Percentiles rank a stretch among this genome's conserved stretches.
phyloP scores from a whole-genome alignment of 352 stramenopile genomes.

The Pythium myriotylum region DNA sequence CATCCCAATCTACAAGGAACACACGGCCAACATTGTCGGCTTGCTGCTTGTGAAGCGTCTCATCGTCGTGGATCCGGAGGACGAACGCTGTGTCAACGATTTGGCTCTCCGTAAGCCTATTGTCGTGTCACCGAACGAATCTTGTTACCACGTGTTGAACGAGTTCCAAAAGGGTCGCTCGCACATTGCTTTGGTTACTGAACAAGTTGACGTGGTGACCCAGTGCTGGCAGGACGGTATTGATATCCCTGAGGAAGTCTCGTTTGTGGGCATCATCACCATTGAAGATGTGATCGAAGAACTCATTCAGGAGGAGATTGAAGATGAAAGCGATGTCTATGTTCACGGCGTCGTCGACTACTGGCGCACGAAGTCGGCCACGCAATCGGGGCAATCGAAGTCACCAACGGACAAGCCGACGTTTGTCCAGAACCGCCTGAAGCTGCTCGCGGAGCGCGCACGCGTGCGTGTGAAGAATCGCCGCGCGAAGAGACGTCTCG shows the following conservation, averaged over 20 bases:
- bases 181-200: constrained; percentile 84
- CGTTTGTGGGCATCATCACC: constrained; percentile 91
- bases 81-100: constrained; percentile 65
- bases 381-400: neutral
- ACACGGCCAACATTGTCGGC: constrained; percentile 79
- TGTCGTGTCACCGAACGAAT: constrained; percentile 78
- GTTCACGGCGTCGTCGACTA: constrained; percentile 61
- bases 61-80: constrained; percentile 88
- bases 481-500: constrained; percentile 7
- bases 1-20: constrained; percentile 86
- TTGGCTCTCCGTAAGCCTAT: constrained; percentile 74
- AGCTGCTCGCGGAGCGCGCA: constrained; percentile 50
- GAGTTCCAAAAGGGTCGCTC: constrained; percentile 90
- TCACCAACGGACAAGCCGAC: neutral
- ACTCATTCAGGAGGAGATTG: constrained; percentile 90
- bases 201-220: constrained; percentile 48
- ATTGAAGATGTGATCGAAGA: constrained; percentile 93
- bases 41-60: constrained; percentile 89
- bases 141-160: constrained; percentile 90
- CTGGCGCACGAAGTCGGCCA: constrained; percentile 43
- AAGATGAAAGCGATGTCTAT: constrained; percentile 86
- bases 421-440: constrained; percentile 35
- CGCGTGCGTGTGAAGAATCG: constrained; percentile 46
- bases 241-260: constrained; percentile 42
- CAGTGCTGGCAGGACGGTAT: constrained; percentile 51